Evolutionary conservation across 805 yeast species (phyloP).

Genomic region (Candida arabinofermentans): DNA sequence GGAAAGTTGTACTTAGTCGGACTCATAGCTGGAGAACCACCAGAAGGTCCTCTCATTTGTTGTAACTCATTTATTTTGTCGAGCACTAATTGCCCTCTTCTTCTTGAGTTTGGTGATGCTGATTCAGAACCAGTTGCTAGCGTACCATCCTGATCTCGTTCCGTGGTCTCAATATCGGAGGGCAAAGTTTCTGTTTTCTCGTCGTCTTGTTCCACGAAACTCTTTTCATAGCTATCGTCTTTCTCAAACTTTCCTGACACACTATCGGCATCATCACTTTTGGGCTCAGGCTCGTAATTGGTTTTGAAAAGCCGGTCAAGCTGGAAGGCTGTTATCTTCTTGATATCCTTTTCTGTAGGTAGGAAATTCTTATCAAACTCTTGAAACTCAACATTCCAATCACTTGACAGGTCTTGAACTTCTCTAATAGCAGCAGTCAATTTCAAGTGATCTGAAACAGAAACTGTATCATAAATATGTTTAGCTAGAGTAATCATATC

Average conservation of each 20-base stretch:
- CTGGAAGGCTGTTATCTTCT: conserved; percentile 85
- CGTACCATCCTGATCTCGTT: not conserved
- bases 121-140: not conserved
- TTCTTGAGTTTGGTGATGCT: conserved; percentile 13
- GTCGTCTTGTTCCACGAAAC: conserved; percentile 5
- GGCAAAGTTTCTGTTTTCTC: too few relatives aligned
- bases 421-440: conserved; percentile 66
- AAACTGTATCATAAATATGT: conserved; percentile 48
- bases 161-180: too few relatives aligned
- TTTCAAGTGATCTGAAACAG: conserved; percentile 62
- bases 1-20: conserved; percentile 2
- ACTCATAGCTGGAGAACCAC: conserved; percentile 2
- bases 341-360: conserved; percentile 91
- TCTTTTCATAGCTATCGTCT: conserved; percentile 8
- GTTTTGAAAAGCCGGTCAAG: conserved; percentile 67
- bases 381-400: conserved; percentile 81
- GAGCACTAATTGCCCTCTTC: conserved; percentile 19
- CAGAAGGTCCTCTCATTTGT: conserved; percentile 6
- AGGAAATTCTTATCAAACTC: conserved; percentile 74
- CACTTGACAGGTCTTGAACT: conserved; percentile 76
- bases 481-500: conserved; percentile 43
- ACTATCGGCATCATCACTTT: conserved; percentile 28
- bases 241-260: conserved; percentile 11
- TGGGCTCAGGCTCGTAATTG: conserved; percentile 8
- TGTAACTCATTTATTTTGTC: conserved; percentile 25